Evolutionary conservation across 768 basidiomycete species (phyloP).

Genomic region (Termitomyces sp.): DNA sequence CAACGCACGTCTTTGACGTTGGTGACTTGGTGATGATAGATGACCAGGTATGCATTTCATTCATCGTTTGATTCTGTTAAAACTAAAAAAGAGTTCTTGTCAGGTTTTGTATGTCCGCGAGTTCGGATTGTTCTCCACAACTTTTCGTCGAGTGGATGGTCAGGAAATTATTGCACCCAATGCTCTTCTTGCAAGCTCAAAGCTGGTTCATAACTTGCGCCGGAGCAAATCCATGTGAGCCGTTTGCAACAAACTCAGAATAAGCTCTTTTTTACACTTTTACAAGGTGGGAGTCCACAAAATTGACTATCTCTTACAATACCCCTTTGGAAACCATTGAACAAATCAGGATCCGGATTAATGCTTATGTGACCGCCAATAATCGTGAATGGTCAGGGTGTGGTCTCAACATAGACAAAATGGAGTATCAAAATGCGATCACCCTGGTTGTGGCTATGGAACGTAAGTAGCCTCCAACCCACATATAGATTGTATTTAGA

Average conservation of each 20-base stretch:
- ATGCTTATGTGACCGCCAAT: constrained; percentile 57
- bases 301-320: constrained; percentile 59
- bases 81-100: neutral
- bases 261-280: neutral
- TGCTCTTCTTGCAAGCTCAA: constrained; percentile 62
- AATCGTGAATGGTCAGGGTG: constrained; percentile 71
- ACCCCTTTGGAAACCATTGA: constrained; percentile 73
- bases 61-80: neutral
- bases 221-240: constrained; percentile 71
- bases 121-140: constrained; percentile 78
- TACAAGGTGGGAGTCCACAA: constrained; percentile 66
- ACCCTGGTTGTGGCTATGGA: constrained; percentile 66
- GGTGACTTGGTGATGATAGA: constrained; percentile 84
- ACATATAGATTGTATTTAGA: neutral
- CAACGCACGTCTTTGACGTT: constrained; percentile 83
- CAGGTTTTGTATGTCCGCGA: constrained; percentile 59
- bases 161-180: constrained; percentile 81
- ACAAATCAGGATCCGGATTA: constrained; percentile 55
- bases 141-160: constrained; percentile 77
- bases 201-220: constrained; percentile 76
- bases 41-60: constrained; percentile 41
- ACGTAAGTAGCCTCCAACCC: constrained; percentile 41
- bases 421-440: constrained; percentile 76
- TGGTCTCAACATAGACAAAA: constrained; percentile 69
- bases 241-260: neutral